Evolutionary conservation across 2,329 filamentous ascomycete genomes (phyloP).

Genomic region (Colletotrichum scovillei): DNA sequence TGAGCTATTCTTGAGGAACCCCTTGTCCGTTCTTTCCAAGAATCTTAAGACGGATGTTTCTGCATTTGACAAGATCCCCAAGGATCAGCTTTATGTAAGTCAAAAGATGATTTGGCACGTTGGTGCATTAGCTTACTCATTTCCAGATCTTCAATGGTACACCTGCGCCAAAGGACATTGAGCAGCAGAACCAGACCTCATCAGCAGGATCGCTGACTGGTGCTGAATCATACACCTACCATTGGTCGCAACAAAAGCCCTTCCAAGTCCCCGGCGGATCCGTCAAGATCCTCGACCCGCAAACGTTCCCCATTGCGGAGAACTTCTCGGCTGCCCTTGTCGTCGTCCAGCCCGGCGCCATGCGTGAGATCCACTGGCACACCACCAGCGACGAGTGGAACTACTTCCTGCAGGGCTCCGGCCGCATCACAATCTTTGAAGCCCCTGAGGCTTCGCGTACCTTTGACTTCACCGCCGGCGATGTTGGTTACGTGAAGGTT

Average conservation of each 20-base stretch:
- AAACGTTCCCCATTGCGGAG: constrained; percentile 66
- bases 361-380: constrained; percentile 75
- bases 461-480: constrained; percentile 69
- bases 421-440: constrained; percentile 65
- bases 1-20: constrained; percentile 63
- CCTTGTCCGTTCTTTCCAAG: constrained; percentile 65
- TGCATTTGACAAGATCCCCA: constrained; percentile 59
- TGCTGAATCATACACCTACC: constrained; percentile 58
- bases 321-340: constrained; percentile 68
- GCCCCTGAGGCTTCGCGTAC: constrained; percentile 62
- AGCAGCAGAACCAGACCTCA: constrained; percentile 59
- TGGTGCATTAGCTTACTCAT: neutral
- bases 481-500: constrained; percentile 69
- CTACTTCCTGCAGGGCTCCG: constrained; percentile 68
- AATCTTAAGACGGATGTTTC: constrained; percentile 60
- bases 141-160: constrained; percentile 61
- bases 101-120: no score
- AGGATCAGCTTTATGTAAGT: constrained; percentile 55
- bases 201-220: constrained; percentile 54
- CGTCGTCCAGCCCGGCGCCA: constrained; percentile 69
- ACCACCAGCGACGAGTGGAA: constrained; percentile 70
- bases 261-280: constrained; percentile 65
- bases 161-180: constrained; percentile 55
- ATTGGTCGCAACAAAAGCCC: constrained; percentile 62
- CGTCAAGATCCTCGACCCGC: constrained; percentile 69